A percentile compares a stretch with the other conserved stretches of the same genome.
Conservation (phyloP, 2,329 filamentous ascomycete species). For the Alternaria atra region DNA sequence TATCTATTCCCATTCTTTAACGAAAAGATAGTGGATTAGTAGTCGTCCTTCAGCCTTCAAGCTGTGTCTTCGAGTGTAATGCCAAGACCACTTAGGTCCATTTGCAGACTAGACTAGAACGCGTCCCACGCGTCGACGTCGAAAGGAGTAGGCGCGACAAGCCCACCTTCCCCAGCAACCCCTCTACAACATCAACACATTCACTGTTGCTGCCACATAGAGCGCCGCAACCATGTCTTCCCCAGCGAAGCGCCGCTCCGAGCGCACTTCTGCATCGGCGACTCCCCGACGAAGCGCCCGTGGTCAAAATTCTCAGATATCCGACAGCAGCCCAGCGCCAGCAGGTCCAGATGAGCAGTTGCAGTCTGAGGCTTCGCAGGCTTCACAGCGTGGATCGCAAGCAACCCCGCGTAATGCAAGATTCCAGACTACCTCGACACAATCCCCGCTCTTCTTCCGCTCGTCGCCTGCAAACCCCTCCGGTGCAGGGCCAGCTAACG, state of each 20-base stretch:
- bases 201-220: conserved; percentile 13
- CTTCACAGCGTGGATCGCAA: conserved; percentile 49
- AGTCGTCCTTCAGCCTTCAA: not conserved
- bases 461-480: conserved; percentile 64
- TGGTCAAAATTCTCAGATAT: conserved; percentile 63
- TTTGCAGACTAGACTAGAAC: conserved; percentile 31
- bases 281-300: conserved; percentile 65
- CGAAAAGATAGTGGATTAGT: too few species aligned
- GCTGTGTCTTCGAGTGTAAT: not conserved
- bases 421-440: conserved; percentile 58
- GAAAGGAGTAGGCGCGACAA: conserved; percentile 28
- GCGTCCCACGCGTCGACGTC: conserved; percentile 30
- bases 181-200: conserved; percentile 17
- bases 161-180: conserved; percentile 24
- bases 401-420: conserved; percentile 59
- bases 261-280: conserved; percentile 63
- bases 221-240: conserved; percentile 65
- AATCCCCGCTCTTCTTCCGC: conserved; percentile 80
- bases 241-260: conserved; percentile 64
- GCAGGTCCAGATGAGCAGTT: conserved; percentile 56
- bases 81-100: conserved; percentile 21
- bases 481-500: conserved; percentile 51
- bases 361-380: conserved; percentile 53
- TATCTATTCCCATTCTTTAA: not conserved
- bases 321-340: conserved; percentile 59